Conservation (phyloP, 2,329 filamentous ascomycete genomes). For the Pezicula rhizophila region DNA sequence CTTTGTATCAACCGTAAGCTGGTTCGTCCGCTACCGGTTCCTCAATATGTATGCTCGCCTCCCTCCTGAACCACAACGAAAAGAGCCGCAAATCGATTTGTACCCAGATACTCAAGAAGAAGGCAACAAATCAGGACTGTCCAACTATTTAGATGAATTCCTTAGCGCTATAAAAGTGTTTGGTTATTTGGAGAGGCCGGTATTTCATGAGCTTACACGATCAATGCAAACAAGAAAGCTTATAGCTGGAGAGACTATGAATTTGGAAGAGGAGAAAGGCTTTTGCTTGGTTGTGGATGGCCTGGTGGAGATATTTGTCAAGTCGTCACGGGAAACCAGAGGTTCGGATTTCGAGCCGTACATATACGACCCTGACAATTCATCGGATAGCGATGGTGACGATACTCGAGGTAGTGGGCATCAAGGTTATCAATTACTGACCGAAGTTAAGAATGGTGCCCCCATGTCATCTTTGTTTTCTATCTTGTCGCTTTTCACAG, state of each 20-base stretch:
- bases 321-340: constrained; percentile 60
- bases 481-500: constrained; percentile 93
- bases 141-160: constrained; percentile 98
- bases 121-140: constrained; percentile 80
- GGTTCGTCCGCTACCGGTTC: constrained; percentile 92
- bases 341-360: constrained; percentile 34
- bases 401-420: constrained; percentile 52
- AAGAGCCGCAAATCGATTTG: constrained; percentile 90
- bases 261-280: constrained; percentile 94
- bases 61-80: constrained; percentile 88
- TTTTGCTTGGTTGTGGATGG: constrained; percentile 98
- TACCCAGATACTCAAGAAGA: constrained; percentile 91
- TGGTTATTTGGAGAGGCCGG: constrained; percentile 89
- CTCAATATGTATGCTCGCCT: constrained; percentile 95
- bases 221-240: constrained; percentile 98
- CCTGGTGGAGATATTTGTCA: constrained; percentile 95
- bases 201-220: constrained; percentile 94
- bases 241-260: constrained; percentile 89
- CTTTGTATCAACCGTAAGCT: constrained; percentile 79
- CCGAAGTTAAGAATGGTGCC: constrained; percentile 94
- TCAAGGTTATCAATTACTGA: constrained; percentile 89
- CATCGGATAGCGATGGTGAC: constrained; percentile 65
- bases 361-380: constrained; percentile 36
- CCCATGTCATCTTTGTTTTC: constrained; percentile 99
- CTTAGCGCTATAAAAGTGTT: constrained; percentile 98